Evolutionary conservation across 371 early-diverging fungal genomes (phyloP), one percentile per base, ranked within the genome.

Genomic region (Mucor indicus): DNA sequence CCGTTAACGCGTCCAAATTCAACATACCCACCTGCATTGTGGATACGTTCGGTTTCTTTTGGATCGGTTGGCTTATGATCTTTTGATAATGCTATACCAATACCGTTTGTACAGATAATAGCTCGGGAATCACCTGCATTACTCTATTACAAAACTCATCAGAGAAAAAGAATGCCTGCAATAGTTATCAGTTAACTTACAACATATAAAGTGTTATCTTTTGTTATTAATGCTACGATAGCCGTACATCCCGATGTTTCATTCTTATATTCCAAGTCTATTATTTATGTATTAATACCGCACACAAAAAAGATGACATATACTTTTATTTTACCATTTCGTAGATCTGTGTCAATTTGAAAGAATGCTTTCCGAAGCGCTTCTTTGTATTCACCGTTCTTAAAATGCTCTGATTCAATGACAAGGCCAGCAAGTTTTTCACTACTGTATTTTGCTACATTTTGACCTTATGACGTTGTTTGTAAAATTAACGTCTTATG

Each of bases 81-180:
- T 53, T 75, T 69, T 13, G 94, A 93, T 48, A 98, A 69, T 5
- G 89, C 77, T 11, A 75, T 65, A 1, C 91, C 91, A 5, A 51
- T 56, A 11, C 98, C 98, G 22, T 77, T 60, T 27, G 62, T 61
- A 57, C 87, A 80, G 20, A 98, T 58, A 35, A 98, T 85, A 22
- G 91, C 89, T 22, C 98, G 84, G 35, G 95, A 95, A 72, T 98
- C 98, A 37, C 98, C 98, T 10, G 95, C 94, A 56, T 98, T 98
- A 37, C 85, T 92, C 80, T 85, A 64, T n/a, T n/a, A n/a, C n/a
- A n/a, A n/a, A n/a, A n/a, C 53, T 20, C 11, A 30, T 36, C 16
- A 49, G 29, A 2, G 19, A 30, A 27, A 41, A 31, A 22, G 30
- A 29, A 29, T 29, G 30, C 4, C 15, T 33, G 6, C n/a, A n/a